These are phyloP conservation scores for Trifolium fragiferum DNA, from an alignment of 306 rosid genomes.

Conservation along the genomic window DNA sequence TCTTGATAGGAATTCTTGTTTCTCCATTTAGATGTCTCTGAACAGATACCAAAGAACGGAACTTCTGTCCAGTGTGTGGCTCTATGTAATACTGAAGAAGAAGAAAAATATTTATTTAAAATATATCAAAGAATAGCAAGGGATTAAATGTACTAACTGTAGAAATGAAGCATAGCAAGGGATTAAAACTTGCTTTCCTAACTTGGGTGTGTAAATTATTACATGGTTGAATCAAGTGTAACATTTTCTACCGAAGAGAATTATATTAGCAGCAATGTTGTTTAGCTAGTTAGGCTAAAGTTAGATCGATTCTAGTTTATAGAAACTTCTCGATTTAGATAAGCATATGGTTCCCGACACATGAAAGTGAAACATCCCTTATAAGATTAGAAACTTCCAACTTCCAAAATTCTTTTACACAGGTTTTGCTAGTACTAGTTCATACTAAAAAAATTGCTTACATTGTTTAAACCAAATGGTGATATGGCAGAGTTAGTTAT, in stretches of 20 bases:
- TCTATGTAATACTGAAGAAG: slow-evolving; percentile 63
- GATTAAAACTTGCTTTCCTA: slow-evolving; percentile 9
- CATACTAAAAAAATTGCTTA: no score
- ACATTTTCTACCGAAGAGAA: not conserved
- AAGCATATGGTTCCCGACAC: no score
- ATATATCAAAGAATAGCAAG: no score
- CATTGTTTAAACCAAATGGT: no score
- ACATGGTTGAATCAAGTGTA: not conserved
- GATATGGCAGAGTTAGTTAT: no score
- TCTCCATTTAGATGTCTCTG: slow-evolving; percentile 54
- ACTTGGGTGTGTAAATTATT: not conserved
- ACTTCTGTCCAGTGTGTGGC: slow-evolving; percentile 52
- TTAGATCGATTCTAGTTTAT: not conserved
- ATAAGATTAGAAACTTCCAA: no score
- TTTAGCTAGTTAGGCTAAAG: not conserved
- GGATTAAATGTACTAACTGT: slow-evolving; percentile 1
- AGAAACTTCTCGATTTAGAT: no score
- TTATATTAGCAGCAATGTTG: no score
- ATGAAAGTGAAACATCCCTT: no score
- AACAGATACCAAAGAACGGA: slow-evolving; percentile 66
- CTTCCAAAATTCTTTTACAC: no score
- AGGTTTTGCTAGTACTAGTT: no score
- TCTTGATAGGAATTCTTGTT: slow-evolving; percentile 11
- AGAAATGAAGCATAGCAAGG: slow-evolving; percentile 7
- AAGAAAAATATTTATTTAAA: not conserved